These are phyloP conservation scores for Teunomyces lycoperdinae DNA, from an alignment of 805 yeast species.

Conservation along the genomic window DNA sequence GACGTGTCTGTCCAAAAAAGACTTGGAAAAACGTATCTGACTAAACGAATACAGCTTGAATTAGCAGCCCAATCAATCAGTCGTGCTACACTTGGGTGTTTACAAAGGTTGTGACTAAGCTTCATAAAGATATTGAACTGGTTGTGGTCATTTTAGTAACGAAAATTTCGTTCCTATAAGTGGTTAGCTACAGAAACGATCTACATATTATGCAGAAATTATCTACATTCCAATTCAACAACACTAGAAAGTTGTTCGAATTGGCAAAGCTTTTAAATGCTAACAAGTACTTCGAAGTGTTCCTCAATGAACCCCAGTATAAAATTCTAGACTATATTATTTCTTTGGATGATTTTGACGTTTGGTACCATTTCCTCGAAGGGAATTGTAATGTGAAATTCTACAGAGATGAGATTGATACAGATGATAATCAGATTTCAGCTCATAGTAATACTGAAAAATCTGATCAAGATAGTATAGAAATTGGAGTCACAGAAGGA, in stretches of 20 bases:
- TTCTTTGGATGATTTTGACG: slow-evolving; percentile 25
- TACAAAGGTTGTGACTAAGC: neutral
- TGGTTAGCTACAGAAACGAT: neutral
- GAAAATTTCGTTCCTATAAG: neutral
- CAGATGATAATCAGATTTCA: neutral
- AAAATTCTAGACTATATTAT: slow-evolving; percentile 48
- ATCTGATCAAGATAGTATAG: slow-evolving; percentile 8
- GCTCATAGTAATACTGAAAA: slow-evolving; percentile 2
- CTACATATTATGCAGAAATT: slow-evolving; percentile 33
- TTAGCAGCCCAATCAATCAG: neutral
- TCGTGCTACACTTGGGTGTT: neutral
- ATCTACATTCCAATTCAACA: slow-evolving; percentile 34
- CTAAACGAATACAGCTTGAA: neutral
- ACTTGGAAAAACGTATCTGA: neutral
- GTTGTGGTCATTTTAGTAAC: neutral
- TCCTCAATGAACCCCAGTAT: slow-evolving; percentile 54
- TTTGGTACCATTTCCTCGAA: slow-evolving; percentile 50
- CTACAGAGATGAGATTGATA: slow-evolving; percentile 5
- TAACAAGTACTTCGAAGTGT: slow-evolving; percentile 32
- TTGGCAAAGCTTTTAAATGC: slow-evolving; percentile 34
- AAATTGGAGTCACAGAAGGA: slow-evolving; percentile 2
- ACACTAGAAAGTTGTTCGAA: slow-evolving; percentile 29
- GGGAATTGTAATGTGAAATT: slow-evolving; percentile 31
- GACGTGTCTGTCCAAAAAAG: slow-evolving; percentile 1
- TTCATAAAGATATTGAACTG: neutral